These are phyloP conservation scores for Malassezia caprae DNA, from an alignment of 1,284 basidiomycete species.

Conservation along the genomic window DNA sequence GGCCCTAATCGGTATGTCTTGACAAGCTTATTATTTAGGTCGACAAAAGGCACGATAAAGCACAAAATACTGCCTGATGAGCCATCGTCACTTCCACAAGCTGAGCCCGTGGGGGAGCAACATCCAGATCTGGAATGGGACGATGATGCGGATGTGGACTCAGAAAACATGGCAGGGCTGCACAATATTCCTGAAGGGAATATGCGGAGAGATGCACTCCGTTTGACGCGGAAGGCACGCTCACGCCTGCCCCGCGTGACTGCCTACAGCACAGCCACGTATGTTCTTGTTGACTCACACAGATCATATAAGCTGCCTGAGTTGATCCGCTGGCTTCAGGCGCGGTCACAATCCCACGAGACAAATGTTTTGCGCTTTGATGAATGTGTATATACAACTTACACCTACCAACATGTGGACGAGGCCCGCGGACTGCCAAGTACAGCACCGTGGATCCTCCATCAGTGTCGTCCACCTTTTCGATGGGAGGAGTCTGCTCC, in stretches of 20 bases:
- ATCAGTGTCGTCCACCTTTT: slow-evolving; percentile 1
- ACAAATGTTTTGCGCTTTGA: slow-evolving; percentile 52
- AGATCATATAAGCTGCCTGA: slow-evolving; percentile 72
- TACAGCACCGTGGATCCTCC: background rate
- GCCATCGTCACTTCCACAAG: slow-evolving; percentile 53
- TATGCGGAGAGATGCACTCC: slow-evolving; percentile 76
- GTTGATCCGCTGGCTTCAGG: slow-evolving; percentile 75
- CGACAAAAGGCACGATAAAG: slow-evolving; percentile 77
- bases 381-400: slow-evolving; percentile 47
- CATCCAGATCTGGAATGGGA: slow-evolving; percentile 49
- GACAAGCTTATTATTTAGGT: slow-evolving; percentile 19
- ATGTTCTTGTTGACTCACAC: background rate
- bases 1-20: slow-evolving; percentile 14
- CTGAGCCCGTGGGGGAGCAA: slow-evolving; percentile 39
- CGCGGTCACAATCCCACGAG: slow-evolving; percentile 67
- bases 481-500: background rate
- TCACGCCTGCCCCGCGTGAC: slow-evolving; percentile 87
- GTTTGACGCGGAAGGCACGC: slow-evolving; percentile 83
- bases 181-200: slow-evolving; percentile 74
- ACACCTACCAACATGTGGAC: slow-evolving; percentile 43
- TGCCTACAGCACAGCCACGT: slow-evolving; percentile 79
- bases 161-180: slow-evolving; percentile 32
- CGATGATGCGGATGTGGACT: slow-evolving; percentile 31
- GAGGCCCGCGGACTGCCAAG: slow-evolving; percentile 27
- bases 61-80: slow-evolving; percentile 89